Percentiles rank a stretch among this genome's conserved stretches.
Evolutionary conservation across 352 stramenopile genomes (phyloP).

Genomic region (Phytophthora hybrid): DNA sequence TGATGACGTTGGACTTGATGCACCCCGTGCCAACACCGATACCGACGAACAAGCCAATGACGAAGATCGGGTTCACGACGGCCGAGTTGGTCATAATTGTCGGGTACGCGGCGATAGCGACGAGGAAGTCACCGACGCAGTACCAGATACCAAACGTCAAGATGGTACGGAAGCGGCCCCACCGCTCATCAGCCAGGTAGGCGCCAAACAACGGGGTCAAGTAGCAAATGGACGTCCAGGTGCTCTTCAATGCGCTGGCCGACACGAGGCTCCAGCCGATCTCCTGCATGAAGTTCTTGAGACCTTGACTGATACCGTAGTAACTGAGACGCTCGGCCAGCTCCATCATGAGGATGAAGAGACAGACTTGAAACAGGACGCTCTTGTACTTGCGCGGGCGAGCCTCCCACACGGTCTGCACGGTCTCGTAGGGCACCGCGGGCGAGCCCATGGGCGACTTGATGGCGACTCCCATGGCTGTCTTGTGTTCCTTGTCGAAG

Average conservation of each 20-base stretch:
- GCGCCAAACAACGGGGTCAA: constrained; percentile 66
- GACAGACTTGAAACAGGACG: constrained; percentile 63
- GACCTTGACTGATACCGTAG: constrained; percentile 84
- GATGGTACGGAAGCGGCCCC: constrained; percentile 71
- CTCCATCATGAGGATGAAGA: constrained; percentile 76
- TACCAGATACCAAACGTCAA: constrained; percentile 65
- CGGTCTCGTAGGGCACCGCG: constrained; percentile 24
- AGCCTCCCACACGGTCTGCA: constrained; percentile 52
- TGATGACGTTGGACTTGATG: constrained; percentile 75
- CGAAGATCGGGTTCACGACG: constrained; percentile 56
- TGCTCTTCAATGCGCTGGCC: constrained; percentile 62
- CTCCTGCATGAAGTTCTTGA: constrained; percentile 84
- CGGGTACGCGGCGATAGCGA: constrained; percentile 58
- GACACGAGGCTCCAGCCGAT: constrained; percentile 63
- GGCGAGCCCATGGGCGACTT: constrained; percentile 41
- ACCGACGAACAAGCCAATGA: constrained; percentile 62
- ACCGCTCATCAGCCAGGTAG: constrained; percentile 69
- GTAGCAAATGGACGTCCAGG: constrained; percentile 74
- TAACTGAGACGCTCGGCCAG: constrained; percentile 77
- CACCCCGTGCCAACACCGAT: constrained; percentile 54
- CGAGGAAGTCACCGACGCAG: constrained; percentile 62
- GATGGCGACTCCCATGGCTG: constrained; percentile 26
- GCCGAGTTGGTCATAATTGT: constrained; percentile 44
- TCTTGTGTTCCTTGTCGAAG: constrained; percentile 14
- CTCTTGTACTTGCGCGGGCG: constrained; percentile 68